Percentiles rank a stretch among this genome's conserved stretches.
Conservation (phyloP, 805 yeast genomes). For the Jamesozyma gamospora region DNA sequence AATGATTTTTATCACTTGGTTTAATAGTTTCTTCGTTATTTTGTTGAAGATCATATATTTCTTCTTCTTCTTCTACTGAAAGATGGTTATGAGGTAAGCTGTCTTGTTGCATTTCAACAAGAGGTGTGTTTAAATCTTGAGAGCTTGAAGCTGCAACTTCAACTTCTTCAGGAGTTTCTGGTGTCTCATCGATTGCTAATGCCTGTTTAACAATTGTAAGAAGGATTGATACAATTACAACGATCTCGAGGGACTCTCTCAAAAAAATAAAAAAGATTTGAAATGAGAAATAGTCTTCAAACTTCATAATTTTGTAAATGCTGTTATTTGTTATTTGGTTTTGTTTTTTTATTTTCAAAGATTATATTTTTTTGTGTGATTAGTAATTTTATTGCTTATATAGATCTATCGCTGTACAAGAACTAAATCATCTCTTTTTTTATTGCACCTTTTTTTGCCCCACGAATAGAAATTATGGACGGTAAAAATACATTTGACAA, state of each 20-base stretch:
- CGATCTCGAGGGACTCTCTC: conserved; percentile 66
- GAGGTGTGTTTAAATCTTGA: not conserved
- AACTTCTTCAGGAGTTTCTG: not conserved
- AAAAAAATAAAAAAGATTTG: conserved; percentile 66
- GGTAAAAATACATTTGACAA: no score
- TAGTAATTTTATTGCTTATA: no score
- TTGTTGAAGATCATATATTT: conserved; percentile 11
- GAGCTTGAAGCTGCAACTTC: not conserved
- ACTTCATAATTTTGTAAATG: no score
- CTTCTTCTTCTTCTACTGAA: conserved; percentile 22
- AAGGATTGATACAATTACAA: conserved; percentile 64
- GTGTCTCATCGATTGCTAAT: conserved; percentile 31
- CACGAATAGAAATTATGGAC: no score
- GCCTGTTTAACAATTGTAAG: conserved; percentile 63
- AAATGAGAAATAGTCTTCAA: conserved; percentile 51
- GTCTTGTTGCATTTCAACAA: not conserved
- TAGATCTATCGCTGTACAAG: no score
- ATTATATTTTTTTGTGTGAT: no score
- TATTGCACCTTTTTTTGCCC: no score
- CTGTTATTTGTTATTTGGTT: no score
- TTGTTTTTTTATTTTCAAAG: no score
- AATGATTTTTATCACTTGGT: conserved; percentile 12
- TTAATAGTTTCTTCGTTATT: conserved; percentile 4
- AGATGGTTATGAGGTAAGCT: not conserved
- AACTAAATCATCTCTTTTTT: no score